Evolutionary conservation across 495 filamentous ascomycete species (phyloP), one percentile per base, ranked within the genome.

Genomic region (Hyphodiscus hymeniophilus): DNA sequence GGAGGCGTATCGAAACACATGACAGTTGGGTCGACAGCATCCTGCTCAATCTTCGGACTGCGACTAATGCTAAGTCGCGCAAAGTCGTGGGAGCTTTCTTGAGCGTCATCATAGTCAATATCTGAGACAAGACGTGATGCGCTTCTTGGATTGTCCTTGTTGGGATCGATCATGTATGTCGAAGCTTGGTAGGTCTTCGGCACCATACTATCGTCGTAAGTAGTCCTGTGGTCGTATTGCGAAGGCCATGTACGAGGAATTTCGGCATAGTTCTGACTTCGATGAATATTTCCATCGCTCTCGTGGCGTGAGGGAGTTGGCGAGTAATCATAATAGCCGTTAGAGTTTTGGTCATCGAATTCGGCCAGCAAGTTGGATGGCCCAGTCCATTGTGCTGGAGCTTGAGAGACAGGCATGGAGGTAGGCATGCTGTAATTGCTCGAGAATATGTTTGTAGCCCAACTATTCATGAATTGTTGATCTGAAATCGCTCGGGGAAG

Each of bases 401-500:
- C 17, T 51, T 56, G 53, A 4, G 52, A 26, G 42, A 54, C 38
- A 11, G 30, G 21, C 56, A 54, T 53, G 11, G 33, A 47, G 38
- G 17, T 49, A 17, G 38, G 26, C 15, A 52, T n/a, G 21, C 22
- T 43, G 34, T 49, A 59, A 40, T 28, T 40, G 33, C 16, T 34
- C 6, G 36, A 24, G 23, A 42, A 24, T 10, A 38, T 46, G 12
- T 23, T 44, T 15, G 33, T 12, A 7, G 43, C 13, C 23, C 45
- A 33, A 4, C 45, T 31, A 24, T 33, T 34, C 45, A 59, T 44
- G 42, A 55, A 50, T 21, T 34, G 31, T 35, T 52, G 48, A 18
- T 49, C 42, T 17, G 44, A 22, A 42, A 50, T 47, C 15, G 34
- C 18, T 47, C 45, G 56, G 41, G 51, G 46, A 52, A 52, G 46